These are phyloP conservation scores for Saturnispora bothae DNA, from an alignment of 805 yeast species.

Conservation along the genomic window DNA sequence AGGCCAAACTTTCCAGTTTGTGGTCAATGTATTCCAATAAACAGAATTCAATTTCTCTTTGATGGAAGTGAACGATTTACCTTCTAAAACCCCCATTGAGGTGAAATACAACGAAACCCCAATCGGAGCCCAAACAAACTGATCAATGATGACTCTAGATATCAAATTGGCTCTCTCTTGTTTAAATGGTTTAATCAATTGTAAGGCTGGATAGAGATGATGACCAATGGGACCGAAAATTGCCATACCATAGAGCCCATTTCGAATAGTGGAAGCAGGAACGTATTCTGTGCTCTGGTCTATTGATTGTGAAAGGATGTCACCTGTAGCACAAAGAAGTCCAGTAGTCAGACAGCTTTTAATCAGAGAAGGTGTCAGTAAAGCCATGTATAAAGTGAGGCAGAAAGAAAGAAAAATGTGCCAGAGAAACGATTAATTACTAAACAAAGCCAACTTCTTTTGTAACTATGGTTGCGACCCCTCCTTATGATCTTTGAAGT, in stretches of 20 bases:
- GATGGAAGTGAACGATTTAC: conserved; percentile 31
- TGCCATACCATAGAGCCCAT: conserved; percentile 1
- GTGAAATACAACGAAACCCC: conserved; percentile 64
- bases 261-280: conserved; percentile 2
- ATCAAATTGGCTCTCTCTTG: conserved; percentile 7
- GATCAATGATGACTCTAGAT: conserved; percentile 58
- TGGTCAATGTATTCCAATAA: conserved; percentile 55
- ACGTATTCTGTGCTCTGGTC: conserved; percentile 1
- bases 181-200: conserved; percentile 4
- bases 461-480: too few species aligned
- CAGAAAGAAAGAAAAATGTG: too few species aligned
- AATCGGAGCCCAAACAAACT: conserved; percentile 65
- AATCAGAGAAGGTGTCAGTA: too few species aligned
- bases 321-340: conserved; percentile 4
- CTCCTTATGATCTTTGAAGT: too few species aligned
- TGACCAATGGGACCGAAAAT: conserved; percentile 8
- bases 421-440: too few species aligned
- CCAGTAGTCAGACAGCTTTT: conserved; percentile 5
- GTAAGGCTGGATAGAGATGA: conserved; percentile 1
- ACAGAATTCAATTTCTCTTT: conserved; percentile 35
- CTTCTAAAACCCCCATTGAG: conserved; percentile 59
- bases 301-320: conserved; percentile 3
- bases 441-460: too few species aligned
- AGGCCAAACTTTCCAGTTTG: conserved; percentile 91
- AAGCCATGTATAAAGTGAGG: too few species aligned